Evolutionary conservation across 169 alveolate species (phyloP).

Genomic region (Eimeria falciformis): DNA sequence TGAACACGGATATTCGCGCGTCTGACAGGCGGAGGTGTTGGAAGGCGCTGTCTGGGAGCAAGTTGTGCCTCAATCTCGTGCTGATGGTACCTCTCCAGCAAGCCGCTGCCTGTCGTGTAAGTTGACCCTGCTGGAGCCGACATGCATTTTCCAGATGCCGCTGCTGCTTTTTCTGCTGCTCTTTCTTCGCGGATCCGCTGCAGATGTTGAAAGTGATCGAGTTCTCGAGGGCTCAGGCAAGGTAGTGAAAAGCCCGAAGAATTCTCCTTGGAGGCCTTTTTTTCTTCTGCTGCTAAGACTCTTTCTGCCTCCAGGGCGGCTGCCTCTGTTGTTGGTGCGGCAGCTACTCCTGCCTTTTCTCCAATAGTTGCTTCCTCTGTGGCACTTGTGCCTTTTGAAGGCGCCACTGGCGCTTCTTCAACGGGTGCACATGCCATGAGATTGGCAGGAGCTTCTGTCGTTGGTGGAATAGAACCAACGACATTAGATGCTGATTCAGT

Average conservation of each 20-base stretch:
- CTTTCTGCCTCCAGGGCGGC: conserved; percentile 11
- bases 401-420: no score
- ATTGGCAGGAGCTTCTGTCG: no score
- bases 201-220: background rate
- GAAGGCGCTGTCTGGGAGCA: background rate
- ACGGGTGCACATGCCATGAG: no score
- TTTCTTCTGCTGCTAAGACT: background rate
- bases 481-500: no score
- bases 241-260: background rate
- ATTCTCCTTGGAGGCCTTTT: background rate
- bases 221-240: background rate
- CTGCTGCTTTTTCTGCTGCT: no score
- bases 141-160: background rate
- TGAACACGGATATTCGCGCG: no score
- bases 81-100: no score
- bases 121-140: no score
- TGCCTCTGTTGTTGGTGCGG: conserved; percentile 10
- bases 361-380: conserved; percentile 28
- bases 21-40: background rate
- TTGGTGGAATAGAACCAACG: no score
- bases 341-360: background rate
- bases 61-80: background rate
- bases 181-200: background rate
- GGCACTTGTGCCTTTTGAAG: background rate
- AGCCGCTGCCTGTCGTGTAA: no score